Evolutionary conservation across 208 protist genomes (phyloP).

Genomic region (Trypanosoma brucei): DNA sequence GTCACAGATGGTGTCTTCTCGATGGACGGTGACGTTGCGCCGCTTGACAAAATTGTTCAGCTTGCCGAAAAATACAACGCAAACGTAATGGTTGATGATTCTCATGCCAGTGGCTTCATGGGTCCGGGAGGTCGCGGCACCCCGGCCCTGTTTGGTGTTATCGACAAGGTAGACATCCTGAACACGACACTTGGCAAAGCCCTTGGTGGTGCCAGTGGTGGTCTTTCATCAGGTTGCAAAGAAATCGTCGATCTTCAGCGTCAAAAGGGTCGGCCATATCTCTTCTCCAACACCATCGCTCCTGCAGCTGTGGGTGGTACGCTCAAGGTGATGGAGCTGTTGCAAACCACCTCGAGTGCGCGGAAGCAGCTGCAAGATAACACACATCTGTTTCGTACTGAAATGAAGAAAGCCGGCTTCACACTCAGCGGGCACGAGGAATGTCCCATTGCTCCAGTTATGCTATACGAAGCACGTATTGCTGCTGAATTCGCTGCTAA

Average conservation of each 20-base stretch:
- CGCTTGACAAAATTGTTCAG: slow-evolving; percentile 66
- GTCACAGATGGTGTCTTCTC: slow-evolving; percentile 83
- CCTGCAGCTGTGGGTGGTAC: slow-evolving; percentile 73
- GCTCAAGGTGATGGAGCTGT: slow-evolving; percentile 58
- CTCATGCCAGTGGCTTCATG: slow-evolving; percentile 80
- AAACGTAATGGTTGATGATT: slow-evolving; percentile 78
- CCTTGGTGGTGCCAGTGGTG: slow-evolving; percentile 63
- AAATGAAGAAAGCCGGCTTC: slow-evolving; percentile 66
- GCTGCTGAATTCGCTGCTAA: slow-evolving; percentile 73
- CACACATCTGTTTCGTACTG: slow-evolving; percentile 59
- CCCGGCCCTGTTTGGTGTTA: slow-evolving; percentile 48
- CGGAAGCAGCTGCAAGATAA: slow-evolving; percentile 45
- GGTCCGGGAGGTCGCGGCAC: slow-evolving; percentile 66
- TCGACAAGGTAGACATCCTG: slow-evolving; percentile 63
- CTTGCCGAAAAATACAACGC: slow-evolving; percentile 76
- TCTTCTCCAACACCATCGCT: slow-evolving; percentile 88
- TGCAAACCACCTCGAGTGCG: slow-evolving; percentile 22
- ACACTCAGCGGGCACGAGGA: slow-evolving; percentile 46
- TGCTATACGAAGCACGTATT: slow-evolving; percentile 68
- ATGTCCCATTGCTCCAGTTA: slow-evolving; percentile 82
- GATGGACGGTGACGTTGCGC: slow-evolving; percentile 88
- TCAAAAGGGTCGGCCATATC: slow-evolving; percentile 75
- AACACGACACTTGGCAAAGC: slow-evolving; percentile 84
- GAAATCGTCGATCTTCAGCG: slow-evolving; percentile 79
- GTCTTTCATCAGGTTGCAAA: slow-evolving; percentile 35